Conservation (phyloP, 768 basidiomycete genomes). For the Kwoniella heveanensis region DNA sequence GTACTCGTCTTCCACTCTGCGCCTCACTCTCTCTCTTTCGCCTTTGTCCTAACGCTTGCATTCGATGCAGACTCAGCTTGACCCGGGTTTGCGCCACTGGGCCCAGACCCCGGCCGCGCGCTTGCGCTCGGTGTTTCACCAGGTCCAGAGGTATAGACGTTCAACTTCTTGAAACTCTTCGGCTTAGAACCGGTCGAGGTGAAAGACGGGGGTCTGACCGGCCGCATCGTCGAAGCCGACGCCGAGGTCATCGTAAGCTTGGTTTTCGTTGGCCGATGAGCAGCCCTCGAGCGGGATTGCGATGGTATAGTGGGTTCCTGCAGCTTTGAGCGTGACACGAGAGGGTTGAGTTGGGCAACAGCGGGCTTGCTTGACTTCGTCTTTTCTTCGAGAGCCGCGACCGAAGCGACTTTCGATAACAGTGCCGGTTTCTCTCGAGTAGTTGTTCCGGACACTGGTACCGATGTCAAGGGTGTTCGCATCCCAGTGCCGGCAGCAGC, state of each 20-base stretch:
- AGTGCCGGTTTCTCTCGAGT: not conserved
- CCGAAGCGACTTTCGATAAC: not conserved
- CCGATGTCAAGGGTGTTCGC: not conserved
- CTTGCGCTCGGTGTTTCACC: no score
- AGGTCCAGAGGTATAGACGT: slow-evolving; percentile 11
- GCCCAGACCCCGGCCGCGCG: no score
- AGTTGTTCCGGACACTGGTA: not conserved
- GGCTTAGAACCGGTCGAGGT: not conserved
- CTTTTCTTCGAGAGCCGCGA: not conserved
- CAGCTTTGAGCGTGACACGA: not conserved
- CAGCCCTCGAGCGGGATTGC: not conserved
- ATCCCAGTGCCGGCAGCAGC: not conserved
- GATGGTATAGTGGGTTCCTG: not conserved
- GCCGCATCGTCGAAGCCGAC: no score
- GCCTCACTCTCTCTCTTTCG: no score
- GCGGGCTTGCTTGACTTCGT: not conserved
- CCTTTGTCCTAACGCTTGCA: no score
- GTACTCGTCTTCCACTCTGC: not conserved
- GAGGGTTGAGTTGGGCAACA: no score
- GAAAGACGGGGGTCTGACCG: no score
- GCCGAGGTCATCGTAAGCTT: not conserved
- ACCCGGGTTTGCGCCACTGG: no score
- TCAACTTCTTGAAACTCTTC: slow-evolving; percentile 3
- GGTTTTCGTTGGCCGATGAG: not conserved
- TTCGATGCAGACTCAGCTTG: no score